Evolutionary conservation across 1,139 yeast genomes (phyloP), one percentile per base, ranked within the genome.

Genomic region (Blastobotrys illinoisensis): DNA sequence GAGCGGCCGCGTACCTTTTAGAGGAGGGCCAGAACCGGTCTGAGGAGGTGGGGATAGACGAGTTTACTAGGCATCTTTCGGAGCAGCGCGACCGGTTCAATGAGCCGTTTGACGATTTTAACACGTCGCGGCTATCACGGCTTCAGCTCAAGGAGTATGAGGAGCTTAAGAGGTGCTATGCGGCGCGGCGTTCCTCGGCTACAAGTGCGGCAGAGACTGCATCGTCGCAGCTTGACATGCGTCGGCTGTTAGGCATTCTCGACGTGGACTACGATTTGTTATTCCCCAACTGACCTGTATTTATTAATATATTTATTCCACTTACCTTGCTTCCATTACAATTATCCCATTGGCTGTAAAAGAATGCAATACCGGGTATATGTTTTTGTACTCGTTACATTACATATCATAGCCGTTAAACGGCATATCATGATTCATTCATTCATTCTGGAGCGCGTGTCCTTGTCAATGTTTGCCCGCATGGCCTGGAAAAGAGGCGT

Each of bases 1-100:
- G 64, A 48, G 79, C 79, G 0, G 73, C 81, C 44, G 71, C 74
- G 44, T 76, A 70, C 56, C 55, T 79, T 44, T 60, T 71, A 28
- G 77, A 77, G 57, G 71, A 74, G 7, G 77, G 69, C 19, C 60
- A 69, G 9, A 77, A 76, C 54, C 71, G 78, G 3, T 68, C 68
- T 26, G 70, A 65, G 54, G 66, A 73, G 67, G 82, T 82, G 14
- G 82, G 82, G 0, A 73, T 77, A 55, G 70, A 67, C 47, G 78
- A 74, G 52, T 72, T 73, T 50, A 63, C 67, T 54, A 69, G 67
- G 43, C 75, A 73, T 56, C 62, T 69, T 14, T 72, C 74, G 28
- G 68, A 65, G 24, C 53, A 53, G 40, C 47, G 47, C 18, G 48
- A 16, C 46, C 14, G 49, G 44, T 47, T 50, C 44, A 21, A 46